A percentile compares a stretch with the other conserved stretches of the same genome.
phyloP scores from a whole-genome alignment of 1,284 basidiomycete genomes.

The Chondrostereum purpureum region DNA sequence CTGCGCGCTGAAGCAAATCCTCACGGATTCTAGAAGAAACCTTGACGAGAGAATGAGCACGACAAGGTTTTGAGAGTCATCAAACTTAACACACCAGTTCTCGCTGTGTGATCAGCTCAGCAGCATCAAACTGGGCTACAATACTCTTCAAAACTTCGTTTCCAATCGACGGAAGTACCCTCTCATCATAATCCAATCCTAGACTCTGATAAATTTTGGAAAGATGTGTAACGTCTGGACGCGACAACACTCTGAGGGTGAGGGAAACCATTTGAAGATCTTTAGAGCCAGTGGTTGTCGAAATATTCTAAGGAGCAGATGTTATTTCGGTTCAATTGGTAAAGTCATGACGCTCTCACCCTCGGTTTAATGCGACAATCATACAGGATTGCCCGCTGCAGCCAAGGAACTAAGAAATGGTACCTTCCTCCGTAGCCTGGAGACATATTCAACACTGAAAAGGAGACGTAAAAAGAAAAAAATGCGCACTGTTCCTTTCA shows the following conservation, averaged over 20 bases:
- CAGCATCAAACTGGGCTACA: slow-evolving; percentile 98
- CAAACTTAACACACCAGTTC: slow-evolving; percentile 63
- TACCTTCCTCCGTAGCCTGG: slow-evolving; percentile 88
- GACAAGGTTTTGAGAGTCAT: not conserved
- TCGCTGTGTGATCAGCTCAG: slow-evolving; percentile 89
- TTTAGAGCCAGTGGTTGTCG: slow-evolving; percentile 93
- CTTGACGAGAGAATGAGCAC: slow-evolving; percentile 25
- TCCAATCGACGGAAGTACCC: slow-evolving; percentile 88
- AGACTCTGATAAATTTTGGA: slow-evolving; percentile 93
- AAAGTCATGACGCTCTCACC: slow-evolving; percentile 33
- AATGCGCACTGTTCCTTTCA: slow-evolving; percentile 64
- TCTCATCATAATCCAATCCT: slow-evolving; percentile 96
- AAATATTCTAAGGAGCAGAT: slow-evolving; percentile 69
- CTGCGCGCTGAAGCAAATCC: slow-evolving; percentile 88
- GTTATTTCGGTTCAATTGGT: not conserved
- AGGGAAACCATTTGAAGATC: slow-evolving; percentile 98
- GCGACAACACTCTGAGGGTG: slow-evolving; percentile 91
- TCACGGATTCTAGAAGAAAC: slow-evolving; percentile 92
- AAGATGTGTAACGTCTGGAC: slow-evolving; percentile 86
- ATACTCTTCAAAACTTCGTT: slow-evolving; percentile 98
- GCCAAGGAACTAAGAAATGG: slow-evolving; percentile 95
- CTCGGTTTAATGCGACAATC: slow-evolving; percentile 97
- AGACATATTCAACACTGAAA: not conserved
- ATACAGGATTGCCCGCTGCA: slow-evolving; percentile 93
- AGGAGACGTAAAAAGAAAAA: not conserved